Percentiles rank a stretch among this genome's conserved stretches.
Evolutionary conservation across 306 rosid species (phyloP).

Genomic region (Gillenia trifoliata): DNA sequence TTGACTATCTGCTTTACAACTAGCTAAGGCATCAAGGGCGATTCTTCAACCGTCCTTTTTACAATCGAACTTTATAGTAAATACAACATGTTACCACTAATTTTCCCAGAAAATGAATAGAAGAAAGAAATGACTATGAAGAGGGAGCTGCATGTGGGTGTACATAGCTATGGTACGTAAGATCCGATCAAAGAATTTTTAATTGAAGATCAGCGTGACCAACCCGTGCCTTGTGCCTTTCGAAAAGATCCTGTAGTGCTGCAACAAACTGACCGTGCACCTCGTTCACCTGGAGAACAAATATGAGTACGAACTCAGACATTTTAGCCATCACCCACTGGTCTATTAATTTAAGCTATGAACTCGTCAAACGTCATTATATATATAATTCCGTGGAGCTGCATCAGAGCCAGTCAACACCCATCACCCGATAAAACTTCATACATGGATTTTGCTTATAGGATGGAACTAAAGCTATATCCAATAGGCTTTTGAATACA

Average conservation of each 20-base stretch:
- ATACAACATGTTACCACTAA: not conserved
- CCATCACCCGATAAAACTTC: not conserved
- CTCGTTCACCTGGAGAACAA: slow-evolving; percentile 45
- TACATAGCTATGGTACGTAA: not conserved
- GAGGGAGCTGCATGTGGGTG: not conserved
- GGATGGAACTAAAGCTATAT: not conserved
- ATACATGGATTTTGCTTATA: not conserved
- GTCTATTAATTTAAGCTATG: not conserved
- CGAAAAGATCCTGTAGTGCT: slow-evolving; percentile 74
- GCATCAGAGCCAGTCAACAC: not conserved
- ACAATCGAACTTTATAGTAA: not conserved
- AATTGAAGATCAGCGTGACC: slow-evolving; percentile 66
- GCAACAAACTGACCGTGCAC: slow-evolving; percentile 62
- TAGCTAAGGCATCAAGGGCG: not conserved
- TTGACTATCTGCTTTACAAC: not conserved
- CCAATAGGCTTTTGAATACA: not conserved
- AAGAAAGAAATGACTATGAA: too few relatives aligned
- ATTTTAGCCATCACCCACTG: not conserved
- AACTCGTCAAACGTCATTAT: too few relatives aligned
- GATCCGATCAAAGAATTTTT: slow-evolving; percentile 50
- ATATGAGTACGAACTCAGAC: not conserved
- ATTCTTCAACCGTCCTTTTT: not conserved
- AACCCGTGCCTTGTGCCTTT: slow-evolving; percentile 62
- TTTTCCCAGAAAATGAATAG: not conserved
- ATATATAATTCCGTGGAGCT: not conserved